Percentiles rank a stretch among this genome's conserved stretches.
Conservation (phyloP, 805 yeast species). For the Monosporozyma aquatica region DNA sequence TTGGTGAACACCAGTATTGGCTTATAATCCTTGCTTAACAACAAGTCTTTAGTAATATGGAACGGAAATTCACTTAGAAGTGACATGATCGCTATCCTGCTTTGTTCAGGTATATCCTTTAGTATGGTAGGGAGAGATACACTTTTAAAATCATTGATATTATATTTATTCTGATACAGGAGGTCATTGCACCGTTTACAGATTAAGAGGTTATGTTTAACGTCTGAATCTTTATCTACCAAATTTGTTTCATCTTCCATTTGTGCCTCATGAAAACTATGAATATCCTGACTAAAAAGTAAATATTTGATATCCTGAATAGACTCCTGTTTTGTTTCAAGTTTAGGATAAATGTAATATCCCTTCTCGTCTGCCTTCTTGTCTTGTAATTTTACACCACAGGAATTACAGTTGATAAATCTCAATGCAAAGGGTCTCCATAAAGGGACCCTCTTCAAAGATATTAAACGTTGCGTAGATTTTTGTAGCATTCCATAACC, state of each 20-base stretch:
- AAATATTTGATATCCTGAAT: slow-evolving; percentile 23
- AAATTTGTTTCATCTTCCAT: background rate
- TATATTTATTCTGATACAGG: slow-evolving; percentile 35
- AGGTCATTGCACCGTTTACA: slow-evolving; percentile 55
- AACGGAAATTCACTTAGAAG: slow-evolving; percentile 70
- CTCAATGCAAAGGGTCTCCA: background rate
- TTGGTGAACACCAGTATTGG: slow-evolving; percentile 21
- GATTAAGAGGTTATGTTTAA: slow-evolving; percentile 19
- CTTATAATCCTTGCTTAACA: slow-evolving; percentile 10
- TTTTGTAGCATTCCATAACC: too few relatives aligned
- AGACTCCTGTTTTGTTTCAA: slow-evolving; percentile 10
- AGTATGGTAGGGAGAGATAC: slow-evolving; percentile 27
- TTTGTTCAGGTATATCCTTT: slow-evolving; percentile 33
- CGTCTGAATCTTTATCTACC: too few relatives aligned
- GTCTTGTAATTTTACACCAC: slow-evolving; percentile 48
- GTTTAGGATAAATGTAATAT: slow-evolving; percentile 29
- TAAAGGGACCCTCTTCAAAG: background rate
- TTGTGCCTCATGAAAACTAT: slow-evolving; percentile 14
- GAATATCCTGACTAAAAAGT: slow-evolving; percentile 25
- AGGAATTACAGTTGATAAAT: slow-evolving; percentile 38
- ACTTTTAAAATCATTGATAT: slow-evolving; percentile 29
- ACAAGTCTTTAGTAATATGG: slow-evolving; percentile 32
- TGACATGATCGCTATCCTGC: slow-evolving; percentile 49
- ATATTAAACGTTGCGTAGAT: too few relatives aligned
- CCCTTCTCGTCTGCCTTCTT: slow-evolving; percentile 34